phyloP scores from a whole-genome alignment of 306 rosid genomes.

The Canavalia ensiformis region DNA sequence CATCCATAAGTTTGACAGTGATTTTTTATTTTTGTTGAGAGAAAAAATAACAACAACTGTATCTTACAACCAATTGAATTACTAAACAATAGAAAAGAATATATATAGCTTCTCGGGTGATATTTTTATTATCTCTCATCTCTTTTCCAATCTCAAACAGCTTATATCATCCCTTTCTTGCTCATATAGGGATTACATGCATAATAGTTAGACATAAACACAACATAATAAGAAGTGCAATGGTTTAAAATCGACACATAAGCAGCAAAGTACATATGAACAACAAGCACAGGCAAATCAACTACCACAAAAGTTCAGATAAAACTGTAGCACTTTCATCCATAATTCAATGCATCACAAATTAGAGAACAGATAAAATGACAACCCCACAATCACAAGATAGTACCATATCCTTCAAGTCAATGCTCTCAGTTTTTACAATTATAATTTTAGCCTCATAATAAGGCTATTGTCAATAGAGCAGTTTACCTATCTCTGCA shows the following conservation, averaged over 20 bases:
- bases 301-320: conserved; percentile 26
- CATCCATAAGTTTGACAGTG: conserved; percentile 29
- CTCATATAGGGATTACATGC: conserved; percentile 16
- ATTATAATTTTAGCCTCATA: background rate
- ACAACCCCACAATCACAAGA: conserved; percentile 27
- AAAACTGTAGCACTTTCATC: conserved; percentile 12
- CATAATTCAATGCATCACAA: conserved; percentile 27
- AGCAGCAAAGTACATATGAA: too few species aligned
- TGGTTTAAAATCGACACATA: background rate
- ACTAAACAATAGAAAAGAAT: conserved; percentile 13
- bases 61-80: conserved; percentile 31
- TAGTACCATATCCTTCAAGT: background rate
- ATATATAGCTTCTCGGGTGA: conserved; percentile 1
- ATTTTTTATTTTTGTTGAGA: background rate
- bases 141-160: conserved; percentile 31
- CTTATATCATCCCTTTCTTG: conserved; percentile 12
- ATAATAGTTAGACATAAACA: conserved; percentile 14
- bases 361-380: conserved; percentile 8
- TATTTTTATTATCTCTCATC: background rate
- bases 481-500: conserved; percentile 17
- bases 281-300: background rate
- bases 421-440: background rate
- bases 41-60: background rate
- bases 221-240: conserved; percentile 9
- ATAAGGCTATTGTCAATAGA: background rate